Base-by-base conservation (phyloP, 2,329 filamentous ascomycete genomes). In the Lachnellula cervina region DNA sequence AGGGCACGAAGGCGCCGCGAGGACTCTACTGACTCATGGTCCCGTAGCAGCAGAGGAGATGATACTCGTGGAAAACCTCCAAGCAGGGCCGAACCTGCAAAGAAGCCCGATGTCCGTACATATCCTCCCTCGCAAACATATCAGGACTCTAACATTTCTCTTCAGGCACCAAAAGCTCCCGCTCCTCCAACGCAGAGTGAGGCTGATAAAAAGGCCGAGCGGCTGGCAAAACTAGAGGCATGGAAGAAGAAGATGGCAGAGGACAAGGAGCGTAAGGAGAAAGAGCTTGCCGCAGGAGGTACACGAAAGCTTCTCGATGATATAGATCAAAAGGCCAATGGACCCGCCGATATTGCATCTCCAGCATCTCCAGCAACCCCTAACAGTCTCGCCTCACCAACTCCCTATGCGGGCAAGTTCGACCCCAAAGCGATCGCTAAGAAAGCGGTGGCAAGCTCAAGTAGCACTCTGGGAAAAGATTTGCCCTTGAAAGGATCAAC, bases 231-330 rank as follows among this genome's bases (percentile, higher is more conserved):
- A 69, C 74, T 96, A 28, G 89, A 93, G 70, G 89, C 89, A 55
- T 96, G 91, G 92, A 96, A 96, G 74, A 88, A 90, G 72, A 93
- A 92, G 73, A 87, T 90, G 69, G 78, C 79, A 5, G 88, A 90
- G 61, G 84, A 85, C 68, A 86, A 87, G 64, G 86, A 87, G 64
- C 81, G 81, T 60, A 89, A 89, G 69, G 83, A 88, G 68, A 85
- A 83, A 66, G 82, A 88, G 65, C 79, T 85, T 45, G 83, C 83
- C 52, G 77, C 82, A 42, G 82, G 81, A 56, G 84, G 83, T 61
- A 81, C 86, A 40, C 78, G 83, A 63, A 88, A 81, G 64, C 80
- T 90, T 54, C 75, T 88, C 55, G 84, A 86, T 65, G 83, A 88
- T 71, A 90, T 88, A 78, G 88, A 88, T 70, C 84, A 83, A 69